Percentiles rank a stretch among this genome's conserved stretches.
phyloP scores from a whole-genome alignment of 1,284 basidiomycete species.

The Coniophora puteana region DNA sequence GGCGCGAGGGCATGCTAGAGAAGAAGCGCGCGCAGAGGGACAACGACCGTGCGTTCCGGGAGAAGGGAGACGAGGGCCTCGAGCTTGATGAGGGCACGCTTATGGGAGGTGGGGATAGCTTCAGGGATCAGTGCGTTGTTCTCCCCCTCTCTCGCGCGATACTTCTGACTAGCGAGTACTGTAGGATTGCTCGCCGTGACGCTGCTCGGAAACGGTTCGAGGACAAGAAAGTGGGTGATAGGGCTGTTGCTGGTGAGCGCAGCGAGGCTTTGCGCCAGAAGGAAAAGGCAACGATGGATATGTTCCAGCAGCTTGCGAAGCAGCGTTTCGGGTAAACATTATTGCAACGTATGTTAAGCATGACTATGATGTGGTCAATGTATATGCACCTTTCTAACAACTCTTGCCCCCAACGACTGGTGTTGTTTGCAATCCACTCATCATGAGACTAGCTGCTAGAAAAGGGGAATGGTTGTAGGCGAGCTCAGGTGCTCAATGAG shows the following conservation, averaged over 20 bases:
- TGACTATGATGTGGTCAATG: slow-evolving; percentile 7
- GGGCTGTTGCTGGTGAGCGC: slow-evolving; percentile 47
- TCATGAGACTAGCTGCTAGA: too few relatives aligned
- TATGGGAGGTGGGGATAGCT: slow-evolving; percentile 72
- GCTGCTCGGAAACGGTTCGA: slow-evolving; percentile 55
- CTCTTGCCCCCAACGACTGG: too few relatives aligned
- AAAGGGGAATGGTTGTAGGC: too few relatives aligned
- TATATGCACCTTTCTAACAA: too few relatives aligned
- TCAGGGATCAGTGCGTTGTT: slow-evolving; percentile 57
- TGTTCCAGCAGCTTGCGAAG: slow-evolving; percentile 78
- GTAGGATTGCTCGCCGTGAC: slow-evolving; percentile 66
- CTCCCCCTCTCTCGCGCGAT: slow-evolving; percentile 5
- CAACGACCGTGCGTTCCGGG: slow-evolving; percentile 58
- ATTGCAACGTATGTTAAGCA: too few relatives aligned
- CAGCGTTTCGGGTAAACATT: slow-evolving; percentile 58
- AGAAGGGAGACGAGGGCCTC: slow-evolving; percentile 67
- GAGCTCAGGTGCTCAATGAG: too few relatives aligned
- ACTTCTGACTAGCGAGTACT: slow-evolving; percentile 10
- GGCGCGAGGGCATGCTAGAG: slow-evolving; percentile 70
- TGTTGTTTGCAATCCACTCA: too few relatives aligned
- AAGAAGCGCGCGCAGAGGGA: slow-evolving; percentile 69
- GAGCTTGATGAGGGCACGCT: slow-evolving; percentile 67
- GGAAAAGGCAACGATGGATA: slow-evolving; percentile 79
- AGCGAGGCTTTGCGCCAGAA: slow-evolving; percentile 58
- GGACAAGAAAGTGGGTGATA: slow-evolving; percentile 37